A percentile compares a stretch with the other conserved stretches of the same genome.
Conservation (phyloP, 1,284 basidiomycete species). For the Volvariella volvacea region DNA sequence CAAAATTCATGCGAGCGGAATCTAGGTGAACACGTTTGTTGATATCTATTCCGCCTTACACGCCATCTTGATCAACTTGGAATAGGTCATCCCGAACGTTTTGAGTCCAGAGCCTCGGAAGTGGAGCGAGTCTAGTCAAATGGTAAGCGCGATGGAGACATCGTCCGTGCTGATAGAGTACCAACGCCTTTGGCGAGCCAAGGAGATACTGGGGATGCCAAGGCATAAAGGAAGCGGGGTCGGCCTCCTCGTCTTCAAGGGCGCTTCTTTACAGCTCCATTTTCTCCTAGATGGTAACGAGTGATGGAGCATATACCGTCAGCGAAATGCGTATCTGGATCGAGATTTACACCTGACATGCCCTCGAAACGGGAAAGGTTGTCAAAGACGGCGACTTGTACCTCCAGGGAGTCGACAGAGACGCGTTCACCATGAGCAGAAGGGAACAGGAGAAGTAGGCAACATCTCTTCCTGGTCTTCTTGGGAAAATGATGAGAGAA, state of each 20-base stretch:
- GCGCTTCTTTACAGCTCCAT: too few species aligned
- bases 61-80: not conserved
- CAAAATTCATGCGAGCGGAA: not conserved
- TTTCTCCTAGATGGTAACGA: not conserved
- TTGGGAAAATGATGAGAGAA: too few species aligned
- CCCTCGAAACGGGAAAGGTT: too few species aligned
- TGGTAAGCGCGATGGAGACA: not conserved
- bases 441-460: too few species aligned
- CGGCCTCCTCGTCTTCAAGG: too few species aligned
- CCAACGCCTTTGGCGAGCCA: not conserved
- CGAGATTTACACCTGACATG: not conserved
- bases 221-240: too few species aligned
- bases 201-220: too few species aligned
- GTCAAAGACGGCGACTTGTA: too few species aligned
- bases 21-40: not conserved
- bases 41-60: not conserved
- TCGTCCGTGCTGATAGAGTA: not conserved
- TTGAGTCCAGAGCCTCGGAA: not conserved
- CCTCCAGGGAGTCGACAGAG: too few species aligned
- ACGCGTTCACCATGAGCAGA: too few species aligned
- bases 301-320: not conserved
- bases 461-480: too few species aligned
- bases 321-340: not conserved
- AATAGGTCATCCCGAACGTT: not conserved
- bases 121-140: not conserved